phyloP scores from a whole-genome alignment of 2,329 filamentous ascomycete genomes.

The Sarocladiaceae sp. region DNA sequence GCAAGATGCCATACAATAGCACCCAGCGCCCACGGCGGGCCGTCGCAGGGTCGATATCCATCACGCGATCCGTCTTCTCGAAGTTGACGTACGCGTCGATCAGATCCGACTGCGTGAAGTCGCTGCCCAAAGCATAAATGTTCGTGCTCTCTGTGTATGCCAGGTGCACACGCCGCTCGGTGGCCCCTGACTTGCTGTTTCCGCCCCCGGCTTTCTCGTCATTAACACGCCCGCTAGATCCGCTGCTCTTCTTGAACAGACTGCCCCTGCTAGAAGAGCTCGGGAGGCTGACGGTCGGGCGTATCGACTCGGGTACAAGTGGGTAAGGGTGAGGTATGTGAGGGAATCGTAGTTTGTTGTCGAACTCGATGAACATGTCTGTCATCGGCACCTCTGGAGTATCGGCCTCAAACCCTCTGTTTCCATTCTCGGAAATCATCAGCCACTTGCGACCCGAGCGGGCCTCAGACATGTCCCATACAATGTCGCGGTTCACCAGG shows the following conservation, averaged over 20 bases:
- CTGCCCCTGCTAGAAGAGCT: slow-evolving; percentile 9
- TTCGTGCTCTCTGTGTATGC: slow-evolving; percentile 57
- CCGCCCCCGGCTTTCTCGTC: slow-evolving; percentile 15
- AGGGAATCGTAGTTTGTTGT: slow-evolving; percentile 55
- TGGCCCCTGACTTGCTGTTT: slow-evolving; percentile 19
- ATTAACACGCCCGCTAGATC: slow-evolving; percentile 16
- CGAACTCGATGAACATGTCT: slow-evolving; percentile 59
- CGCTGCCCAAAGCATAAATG: slow-evolving; percentile 46
- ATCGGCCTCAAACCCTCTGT: slow-evolving; percentile 42
- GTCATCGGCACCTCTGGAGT: slow-evolving; percentile 53
- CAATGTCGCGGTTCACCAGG: slow-evolving; percentile 59
- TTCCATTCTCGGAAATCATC: slow-evolving; percentile 44
- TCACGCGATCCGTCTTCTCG: slow-evolving; percentile 46
- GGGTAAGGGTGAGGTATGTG: slow-evolving; percentile 64
- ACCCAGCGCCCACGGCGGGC: slow-evolving; percentile 56
- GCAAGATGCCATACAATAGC: slow-evolving; percentile 53
- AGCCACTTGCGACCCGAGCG: slow-evolving; percentile 58
- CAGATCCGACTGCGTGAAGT: slow-evolving; percentile 43
- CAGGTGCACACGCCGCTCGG: slow-evolving; percentile 46
- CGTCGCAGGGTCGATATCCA: slow-evolving; percentile 45
- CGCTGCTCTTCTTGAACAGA: slow-evolving; percentile 27
- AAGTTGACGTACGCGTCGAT: slow-evolving; percentile 50
- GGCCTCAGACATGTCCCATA: slow-evolving; percentile 59
- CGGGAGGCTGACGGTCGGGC: slow-evolving; percentile 17
- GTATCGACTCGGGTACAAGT: slow-evolving; percentile 50